Evolutionary conservation across 768 basidiomycete genomes (phyloP), one percentile per base, ranked within the genome.

Genomic region (Termitomyces sp.): DNA sequence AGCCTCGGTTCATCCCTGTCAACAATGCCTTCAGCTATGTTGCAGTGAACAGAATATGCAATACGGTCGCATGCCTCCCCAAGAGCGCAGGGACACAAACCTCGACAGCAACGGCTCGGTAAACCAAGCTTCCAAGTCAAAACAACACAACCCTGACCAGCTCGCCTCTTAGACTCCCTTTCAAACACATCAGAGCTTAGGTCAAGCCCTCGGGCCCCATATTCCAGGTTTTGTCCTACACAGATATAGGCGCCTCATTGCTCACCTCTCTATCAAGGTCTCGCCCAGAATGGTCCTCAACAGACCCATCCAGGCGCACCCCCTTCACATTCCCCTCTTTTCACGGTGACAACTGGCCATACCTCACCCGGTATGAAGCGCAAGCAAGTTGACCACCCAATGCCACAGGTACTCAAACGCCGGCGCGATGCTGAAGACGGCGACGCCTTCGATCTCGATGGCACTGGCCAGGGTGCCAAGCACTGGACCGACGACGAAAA

Each of bases 401-500:
- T 74, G 52, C 61, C 72, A 20, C 74, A 75, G 58, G 69, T 74
- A 31, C 70, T 71, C 62, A 83, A 82, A 72, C 76, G 81, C 47
- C 76, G 81, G 37, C 72, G 79, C 46, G 78, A 79, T 39, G 65
- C 68, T n/a, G 77, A 76, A 55, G 77, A 80, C 22, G 56, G 63
- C 6, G 74, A 78, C 53, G 65, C 63, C 46, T 79, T 75, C 61
- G 81, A 84, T 64, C 69, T 78, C 33, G 80, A 81, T 53, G 76
- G 79, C 55, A 68, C 70, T 9, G 79, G 73, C 4, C 81, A 83
- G 60, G 89, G 89, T 27, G 86, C 89, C 1, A 91, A 91, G 64
- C 89, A 92, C 65, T 92, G 89, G 89, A 88, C 88, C 0, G 90
- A 91, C 68, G 88, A 90, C 9, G 89, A 92, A 67, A 92, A 91